Base-by-base conservation (phyloP, 371 early-diverging fungal species). In the Lichtheimia hyalospora region DNA sequence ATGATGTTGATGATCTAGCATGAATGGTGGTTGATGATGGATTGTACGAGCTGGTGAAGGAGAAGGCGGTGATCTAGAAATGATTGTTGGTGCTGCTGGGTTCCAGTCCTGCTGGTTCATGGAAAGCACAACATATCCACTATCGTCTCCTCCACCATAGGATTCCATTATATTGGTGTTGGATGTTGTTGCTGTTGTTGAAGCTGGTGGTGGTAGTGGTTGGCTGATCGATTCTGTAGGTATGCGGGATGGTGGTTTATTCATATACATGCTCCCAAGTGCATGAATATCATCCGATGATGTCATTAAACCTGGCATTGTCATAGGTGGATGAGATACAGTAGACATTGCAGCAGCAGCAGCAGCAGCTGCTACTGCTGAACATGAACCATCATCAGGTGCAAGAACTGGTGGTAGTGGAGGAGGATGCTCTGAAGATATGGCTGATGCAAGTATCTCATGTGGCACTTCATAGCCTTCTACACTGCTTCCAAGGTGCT, bases 401-500 rank as follows among this genome's bases (percentile, higher is more conserved):
- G 34, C 34, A 34, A 34, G 34, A 34, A 34, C 34, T 8, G 27
- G 51, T 20, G 12, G 51, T 51, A 51, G 8, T 4, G 24, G 51
- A 27, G n/a, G 16, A 14, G 23, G 18, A 3, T 28, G 53, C 5
- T 12, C 53, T 7, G 53, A 13, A 8, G 53, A 34, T 6, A 40
- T 18, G 16, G 40, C 53, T 12, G 53, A 6, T 53, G 34, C 7
- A 10, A 53, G 28, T 8, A 40, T 40, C 14, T 53, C 53, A 15
- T 53, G 18, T 7, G 53, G 53, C 1, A 53, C 18, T 20, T 53
- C 53, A 12, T 40, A 53, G 0, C 56, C 56, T 18, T 55, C 56
- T 6, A 21, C 44, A 13, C 42, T 51, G 23, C 53, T 60, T 10
- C 62, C 65, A 8, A 74, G 63, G 44, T 75, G 72, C 39, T 75